A percentile compares a stretch with the other conserved stretches of the same genome.
Evolutionary conservation across 73 alveolate genomes (phyloP).

Genomic region (Paramecium sonneborni): DNA sequence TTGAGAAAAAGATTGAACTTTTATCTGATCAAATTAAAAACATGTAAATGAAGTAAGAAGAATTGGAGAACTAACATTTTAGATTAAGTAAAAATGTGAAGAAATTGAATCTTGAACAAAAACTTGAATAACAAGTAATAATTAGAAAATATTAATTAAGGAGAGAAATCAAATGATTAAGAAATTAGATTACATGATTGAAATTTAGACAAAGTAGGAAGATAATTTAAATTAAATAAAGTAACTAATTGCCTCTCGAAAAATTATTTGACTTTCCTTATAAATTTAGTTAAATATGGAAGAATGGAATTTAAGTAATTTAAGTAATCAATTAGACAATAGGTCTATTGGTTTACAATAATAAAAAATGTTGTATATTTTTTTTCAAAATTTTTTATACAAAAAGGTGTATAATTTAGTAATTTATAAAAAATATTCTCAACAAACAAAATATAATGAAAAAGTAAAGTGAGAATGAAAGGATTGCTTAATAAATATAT

Average conservation of each 20-base stretch:
- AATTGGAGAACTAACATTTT: neutral
- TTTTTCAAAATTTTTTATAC: neutral
- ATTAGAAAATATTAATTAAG: neutral
- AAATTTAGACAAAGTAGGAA: neutral
- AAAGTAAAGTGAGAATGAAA: conserved; percentile 41
- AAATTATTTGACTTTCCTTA: neutral
- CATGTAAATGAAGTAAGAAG: neutral
- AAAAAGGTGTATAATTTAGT: neutral
- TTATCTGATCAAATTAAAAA: neutral
- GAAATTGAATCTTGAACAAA: neutral
- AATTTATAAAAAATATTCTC: neutral
- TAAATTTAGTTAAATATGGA: neutral
- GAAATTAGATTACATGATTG: conserved; percentile 11
- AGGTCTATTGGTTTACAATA: neutral
- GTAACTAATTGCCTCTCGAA: conserved; percentile 26
- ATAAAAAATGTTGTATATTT: neutral
- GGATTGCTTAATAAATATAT: conserved; percentile 26
- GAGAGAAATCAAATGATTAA: neutral
- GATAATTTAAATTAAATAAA: neutral
- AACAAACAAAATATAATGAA: conserved; percentile 1
- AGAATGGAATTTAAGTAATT: neutral
- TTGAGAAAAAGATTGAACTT: neutral
- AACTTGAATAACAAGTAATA: neutral
- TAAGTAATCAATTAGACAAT: neutral
- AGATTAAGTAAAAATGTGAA: neutral